These are phyloP conservation scores for Mucor lusitanicus DNA, from an alignment of 371 early-diverging fungal species.

Conservation along the genomic window DNA sequence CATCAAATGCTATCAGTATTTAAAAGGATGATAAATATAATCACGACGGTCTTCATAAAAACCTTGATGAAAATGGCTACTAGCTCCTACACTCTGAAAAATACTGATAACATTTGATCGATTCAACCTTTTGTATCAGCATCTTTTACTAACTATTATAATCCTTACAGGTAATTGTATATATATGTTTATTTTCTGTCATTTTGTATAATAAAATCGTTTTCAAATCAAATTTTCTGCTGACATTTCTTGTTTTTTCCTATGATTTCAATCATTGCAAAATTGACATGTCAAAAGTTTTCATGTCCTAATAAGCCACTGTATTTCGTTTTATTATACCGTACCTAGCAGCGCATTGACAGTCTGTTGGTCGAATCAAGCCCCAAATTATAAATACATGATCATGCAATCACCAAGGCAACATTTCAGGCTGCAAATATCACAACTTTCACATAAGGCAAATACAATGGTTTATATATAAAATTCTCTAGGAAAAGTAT, in stretches of 20 bases:
- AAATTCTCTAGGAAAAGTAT: background rate
- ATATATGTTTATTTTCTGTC: background rate
- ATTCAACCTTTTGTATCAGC: background rate
- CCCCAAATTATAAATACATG: background rate
- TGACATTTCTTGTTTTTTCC: background rate
- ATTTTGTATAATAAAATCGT: background rate
- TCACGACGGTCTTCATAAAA: conserved; percentile 59
- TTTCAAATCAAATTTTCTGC: background rate
- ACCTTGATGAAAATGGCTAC: conserved; percentile 43
- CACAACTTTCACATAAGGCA: background rate
- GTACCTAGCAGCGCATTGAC: no score
- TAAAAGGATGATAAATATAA: conserved; percentile 33
- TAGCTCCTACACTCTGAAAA: conserved; percentile 37
- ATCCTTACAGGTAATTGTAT: background rate
- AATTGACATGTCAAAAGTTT: background rate
- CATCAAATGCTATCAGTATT: background rate
- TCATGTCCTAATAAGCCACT: background rate
- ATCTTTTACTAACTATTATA: background rate
- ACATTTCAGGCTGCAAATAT: background rate
- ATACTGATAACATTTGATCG: background rate
- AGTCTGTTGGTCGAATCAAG: background rate
- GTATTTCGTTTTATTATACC: no score
- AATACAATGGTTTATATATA: background rate
- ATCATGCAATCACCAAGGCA: background rate
- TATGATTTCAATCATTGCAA: background rate